Evolutionary conservation across 495 filamentous ascomycete species (phyloP), one percentile per base, ranked within the genome.

Genomic region (Penicillium taxi): DNA sequence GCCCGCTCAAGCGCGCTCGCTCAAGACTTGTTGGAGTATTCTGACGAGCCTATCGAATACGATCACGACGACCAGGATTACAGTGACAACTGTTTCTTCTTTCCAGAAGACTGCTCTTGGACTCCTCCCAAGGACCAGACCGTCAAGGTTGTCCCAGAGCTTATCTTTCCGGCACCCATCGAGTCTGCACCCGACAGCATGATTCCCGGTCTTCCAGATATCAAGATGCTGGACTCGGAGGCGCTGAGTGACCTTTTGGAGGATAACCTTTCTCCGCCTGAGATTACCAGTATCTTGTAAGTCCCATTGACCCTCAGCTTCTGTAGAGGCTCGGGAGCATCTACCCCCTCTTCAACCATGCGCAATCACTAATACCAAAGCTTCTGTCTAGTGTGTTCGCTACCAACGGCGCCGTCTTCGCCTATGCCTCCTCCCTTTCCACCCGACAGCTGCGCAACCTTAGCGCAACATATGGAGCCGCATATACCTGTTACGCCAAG

Each of bases 191-290:
- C 41, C 55, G 51, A 55, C 60, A 60, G 21, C 45, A 69, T 70
- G 66, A 66, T 66, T 38, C 66, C 66, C 38, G 63, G 61, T 19
- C 61, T 70, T 20, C 66, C 66, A 13, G 64, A 70, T 47, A 67
- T 70, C 29, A 66, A 65, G 30, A 70, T 70, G 66, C 45, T 70
- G 9, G 64, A 70, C 49, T 58, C 64, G 16, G 66, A 68, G 54
- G 66, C 64, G 34, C 54, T 70, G 20, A 54, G 64, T 26, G 66
- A 67, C 38, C 51, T 70, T 14, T 45, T 70, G 8, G 64, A 70
- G 44, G 66, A 70, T 37, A 70, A 70, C 37, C 58, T 68, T 9
- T 65, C 61, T 6, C 66, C 64, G 3, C 66, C 66, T 18, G 64
- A 70, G 46, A 70, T 70, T 34, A 70, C 64, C 8, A 64, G 64